These are phyloP conservation scores for Fomitopsis pinicola DNA, from an alignment of 1,284 basidiomycete species.

Conservation along the genomic window DNA sequence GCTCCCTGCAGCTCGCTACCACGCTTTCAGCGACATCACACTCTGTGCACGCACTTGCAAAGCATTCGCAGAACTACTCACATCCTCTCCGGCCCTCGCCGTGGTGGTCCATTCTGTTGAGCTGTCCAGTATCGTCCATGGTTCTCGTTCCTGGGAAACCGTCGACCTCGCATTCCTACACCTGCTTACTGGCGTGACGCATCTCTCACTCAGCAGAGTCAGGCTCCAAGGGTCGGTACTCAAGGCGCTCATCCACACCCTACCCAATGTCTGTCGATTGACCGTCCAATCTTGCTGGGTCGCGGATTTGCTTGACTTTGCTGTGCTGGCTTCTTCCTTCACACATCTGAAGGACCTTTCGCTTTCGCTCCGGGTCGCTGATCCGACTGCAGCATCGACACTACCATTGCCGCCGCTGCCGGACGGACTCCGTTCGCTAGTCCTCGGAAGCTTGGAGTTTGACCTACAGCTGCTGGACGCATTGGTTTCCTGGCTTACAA, in stretches of 20 bases:
- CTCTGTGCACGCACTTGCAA: not conserved
- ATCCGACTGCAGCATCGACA: not conserved
- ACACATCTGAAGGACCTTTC: not conserved
- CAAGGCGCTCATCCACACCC: not conserved
- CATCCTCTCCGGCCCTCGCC: not conserved
- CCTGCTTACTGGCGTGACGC: not conserved
- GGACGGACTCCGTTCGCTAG: not conserved
- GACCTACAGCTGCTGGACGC: not conserved
- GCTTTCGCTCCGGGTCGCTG: not conserved
- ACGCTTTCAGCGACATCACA: conserved; percentile 18
- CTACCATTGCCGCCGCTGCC: not conserved
- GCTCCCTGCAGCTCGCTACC: conserved; percentile 25
- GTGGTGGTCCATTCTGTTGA: not conserved
- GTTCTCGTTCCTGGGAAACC: not conserved
- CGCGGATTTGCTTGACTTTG: not conserved
- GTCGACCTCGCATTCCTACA: not conserved
- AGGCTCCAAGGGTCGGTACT: not conserved
- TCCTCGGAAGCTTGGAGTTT: not conserved
- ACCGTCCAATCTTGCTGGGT: not conserved
- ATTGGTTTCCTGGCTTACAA: not conserved
- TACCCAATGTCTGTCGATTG: not conserved
- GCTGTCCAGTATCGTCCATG: not conserved
- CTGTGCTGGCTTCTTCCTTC: not conserved
- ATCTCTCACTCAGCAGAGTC: not conserved
- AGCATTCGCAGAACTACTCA: not conserved